Conservation (phyloP, 2,329 filamentous ascomycete genomes). For the Aspergillus novoparasiticus region DNA sequence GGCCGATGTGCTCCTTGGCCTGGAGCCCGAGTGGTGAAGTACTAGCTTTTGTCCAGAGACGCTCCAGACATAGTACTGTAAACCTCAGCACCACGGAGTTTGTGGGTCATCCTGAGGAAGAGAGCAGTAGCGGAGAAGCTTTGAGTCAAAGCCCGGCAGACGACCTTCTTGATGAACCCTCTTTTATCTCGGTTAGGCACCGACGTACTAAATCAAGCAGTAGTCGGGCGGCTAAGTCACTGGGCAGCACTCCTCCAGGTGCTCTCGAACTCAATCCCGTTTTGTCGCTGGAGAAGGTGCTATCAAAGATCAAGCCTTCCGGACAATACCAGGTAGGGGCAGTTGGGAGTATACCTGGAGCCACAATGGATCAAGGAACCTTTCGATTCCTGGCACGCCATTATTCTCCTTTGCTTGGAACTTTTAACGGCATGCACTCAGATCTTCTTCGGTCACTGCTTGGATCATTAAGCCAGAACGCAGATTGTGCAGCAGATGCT, state of each 20-base stretch:
- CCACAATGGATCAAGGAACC: slow-evolving; percentile 42
- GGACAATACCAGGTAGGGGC: slow-evolving; percentile 51
- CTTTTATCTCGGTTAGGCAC: slow-evolving; percentile 52
- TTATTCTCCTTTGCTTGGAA: slow-evolving; percentile 44
- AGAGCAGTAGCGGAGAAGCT: slow-evolving; percentile 49
- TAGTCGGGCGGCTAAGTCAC: slow-evolving; percentile 54
- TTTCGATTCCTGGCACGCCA: slow-evolving; percentile 48
- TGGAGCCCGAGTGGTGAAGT: slow-evolving; percentile 62
- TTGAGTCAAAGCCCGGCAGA: slow-evolving; percentile 58
- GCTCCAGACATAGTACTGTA: slow-evolving; percentile 46
- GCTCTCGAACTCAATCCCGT: slow-evolving; percentile 50
- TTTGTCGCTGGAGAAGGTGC: slow-evolving; percentile 54
- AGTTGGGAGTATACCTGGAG: slow-evolving; percentile 52
- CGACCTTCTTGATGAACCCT: slow-evolving; percentile 59
- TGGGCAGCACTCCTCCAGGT: slow-evolving; percentile 56
- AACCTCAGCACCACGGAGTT: slow-evolving; percentile 45
- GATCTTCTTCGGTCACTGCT: slow-evolving; percentile 37
- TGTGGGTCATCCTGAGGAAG: slow-evolving; percentile 44
- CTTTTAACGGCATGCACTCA: slow-evolving; percentile 23
- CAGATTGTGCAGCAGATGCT: slow-evolving; percentile 53
- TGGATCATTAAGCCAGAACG: slow-evolving; percentile 56
- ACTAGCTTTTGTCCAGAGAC: slow-evolving; percentile 56
- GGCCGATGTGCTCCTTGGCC: slow-evolving; percentile 58
- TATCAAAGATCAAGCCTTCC: slow-evolving; percentile 46
- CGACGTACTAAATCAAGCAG: slow-evolving; percentile 51